Conservation (phyloP, 2,329 filamentous ascomycete genomes). For the Penicillium decumbens region DNA sequence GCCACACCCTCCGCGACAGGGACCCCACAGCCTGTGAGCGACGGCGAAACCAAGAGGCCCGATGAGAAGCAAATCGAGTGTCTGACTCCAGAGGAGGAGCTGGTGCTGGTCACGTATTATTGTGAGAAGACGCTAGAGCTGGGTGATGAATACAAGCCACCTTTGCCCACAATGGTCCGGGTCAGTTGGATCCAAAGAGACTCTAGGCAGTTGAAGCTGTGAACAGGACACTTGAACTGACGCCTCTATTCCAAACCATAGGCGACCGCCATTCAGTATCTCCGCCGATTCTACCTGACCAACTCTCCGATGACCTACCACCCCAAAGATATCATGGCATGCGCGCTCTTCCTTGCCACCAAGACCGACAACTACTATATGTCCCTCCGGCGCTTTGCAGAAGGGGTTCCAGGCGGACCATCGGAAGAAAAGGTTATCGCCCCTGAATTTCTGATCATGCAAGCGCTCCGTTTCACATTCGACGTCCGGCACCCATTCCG, state of each 20-base stretch:
- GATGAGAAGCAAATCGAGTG: conserved; percentile 60
- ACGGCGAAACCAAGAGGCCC: conserved; percentile 30
- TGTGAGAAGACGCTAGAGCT: conserved; percentile 57
- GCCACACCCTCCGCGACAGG: conserved; percentile 31
- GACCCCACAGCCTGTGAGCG: conserved; percentile 29
- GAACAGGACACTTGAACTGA: background rate
- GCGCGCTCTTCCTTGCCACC: conserved; percentile 84
- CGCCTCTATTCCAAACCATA: conserved; percentile 22
- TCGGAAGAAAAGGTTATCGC: conserved; percentile 78
- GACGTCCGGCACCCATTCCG: conserved; percentile 89
- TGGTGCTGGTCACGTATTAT: conserved; percentile 75
- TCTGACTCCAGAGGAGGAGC: conserved; percentile 77
- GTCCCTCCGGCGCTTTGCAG: conserved; percentile 61
- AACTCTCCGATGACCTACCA: conserved; percentile 97
- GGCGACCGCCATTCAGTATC: conserved; percentile 81
- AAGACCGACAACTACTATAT: conserved; percentile 86
- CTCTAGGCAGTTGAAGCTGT: conserved; percentile 15
- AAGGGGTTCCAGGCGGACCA: conserved; percentile 64
- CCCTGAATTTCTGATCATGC: conserved; percentile 87
- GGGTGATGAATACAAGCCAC: conserved; percentile 54
- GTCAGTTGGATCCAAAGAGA: conserved; percentile 37
- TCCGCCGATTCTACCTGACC: conserved; percentile 91
- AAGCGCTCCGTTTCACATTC: conserved; percentile 88
- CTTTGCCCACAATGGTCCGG: conserved; percentile 57
- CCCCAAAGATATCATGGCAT: conserved; percentile 81